Percentiles rank a stretch among this genome's conserved stretches.
phyloP scores from a whole-genome alignment of 2,329 filamentous ascomycete species.

The Teratosphaeria viscida region DNA sequence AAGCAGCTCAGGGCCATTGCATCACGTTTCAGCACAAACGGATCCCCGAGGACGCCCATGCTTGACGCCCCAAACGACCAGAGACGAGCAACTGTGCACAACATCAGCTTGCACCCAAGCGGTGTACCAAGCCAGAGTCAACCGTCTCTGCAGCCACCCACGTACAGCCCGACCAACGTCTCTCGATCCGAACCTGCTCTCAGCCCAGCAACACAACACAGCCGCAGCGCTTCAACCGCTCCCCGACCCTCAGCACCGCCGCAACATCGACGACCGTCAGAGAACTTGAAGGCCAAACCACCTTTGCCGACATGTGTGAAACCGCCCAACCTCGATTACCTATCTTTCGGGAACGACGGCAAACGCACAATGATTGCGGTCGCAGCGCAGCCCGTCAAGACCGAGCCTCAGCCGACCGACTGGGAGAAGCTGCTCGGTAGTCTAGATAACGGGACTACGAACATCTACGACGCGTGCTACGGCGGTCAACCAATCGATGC shows the following conservation, averaged over 20 bases:
- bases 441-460: constrained; percentile 68
- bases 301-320: constrained; percentile 3
- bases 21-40: constrained; percentile 31
- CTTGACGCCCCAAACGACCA: constrained; percentile 20
- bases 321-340: constrained; percentile 36
- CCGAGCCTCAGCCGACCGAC: constrained; percentile 48
- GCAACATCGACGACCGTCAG: constrained; percentile 1
- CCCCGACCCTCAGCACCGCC: constrained; percentile 13
- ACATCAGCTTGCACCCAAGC: constrained; percentile 38
- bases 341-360: constrained; percentile 35
- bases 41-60: constrained; percentile 13
- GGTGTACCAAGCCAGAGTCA: constrained; percentile 36
- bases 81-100: constrained; percentile 34
- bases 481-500: constrained; percentile 47
- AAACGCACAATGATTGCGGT: constrained; percentile 12
- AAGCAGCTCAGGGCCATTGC: constrained; percentile 41
- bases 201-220: constrained; percentile 29
- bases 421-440: constrained; percentile 76
- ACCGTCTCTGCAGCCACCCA: constrained; percentile 34
- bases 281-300: constrained; percentile 5
- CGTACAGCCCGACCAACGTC: constrained; percentile 33
- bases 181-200: constrained; percentile 38
- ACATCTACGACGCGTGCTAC: constrained; percentile 77
- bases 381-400: constrained; percentile 21
- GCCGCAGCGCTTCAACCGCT: constrained; percentile 19